Conservation (phyloP, 179 eudicot species). For the Spinacia oleracea region DNA sequence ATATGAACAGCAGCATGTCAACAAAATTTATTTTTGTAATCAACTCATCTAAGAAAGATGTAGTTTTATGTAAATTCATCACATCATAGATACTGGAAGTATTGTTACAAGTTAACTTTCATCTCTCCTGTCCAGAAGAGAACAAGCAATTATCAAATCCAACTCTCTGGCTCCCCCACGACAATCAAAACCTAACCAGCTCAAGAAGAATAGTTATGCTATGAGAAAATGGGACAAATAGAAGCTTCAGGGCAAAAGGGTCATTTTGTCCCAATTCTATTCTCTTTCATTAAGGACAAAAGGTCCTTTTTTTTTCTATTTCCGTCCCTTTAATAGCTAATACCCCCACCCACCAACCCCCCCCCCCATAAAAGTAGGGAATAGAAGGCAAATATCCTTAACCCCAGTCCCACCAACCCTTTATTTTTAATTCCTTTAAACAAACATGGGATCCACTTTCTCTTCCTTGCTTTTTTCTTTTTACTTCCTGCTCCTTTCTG, state of each 20-base stretch:
- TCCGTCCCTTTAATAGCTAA: no score
- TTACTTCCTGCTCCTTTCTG: no score
- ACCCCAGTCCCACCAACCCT: no score
- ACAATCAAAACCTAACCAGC: neutral
- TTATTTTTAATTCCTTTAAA: no score
- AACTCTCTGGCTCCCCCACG: neutral
- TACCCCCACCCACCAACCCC: no score
- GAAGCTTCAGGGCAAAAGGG: neutral
- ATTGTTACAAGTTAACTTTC: neutral
- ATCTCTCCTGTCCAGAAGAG: neutral
- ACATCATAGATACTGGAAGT: neutral
- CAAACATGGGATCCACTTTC: no score
- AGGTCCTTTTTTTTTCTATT: no score
- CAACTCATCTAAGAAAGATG: neutral
- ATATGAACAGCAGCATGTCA: neutral
- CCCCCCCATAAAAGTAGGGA: no score
- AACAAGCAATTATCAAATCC: neutral
- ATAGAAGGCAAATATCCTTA: no score
- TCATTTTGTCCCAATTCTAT: no score
- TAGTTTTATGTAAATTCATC: neutral
- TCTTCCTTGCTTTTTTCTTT: no score
- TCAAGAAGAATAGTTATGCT: neutral
- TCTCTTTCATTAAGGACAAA: no score
- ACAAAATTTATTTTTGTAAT: neutral
- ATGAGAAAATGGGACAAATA: neutral